A percentile compares a stretch with the other conserved stretches of the same genome.
Conservation (phyloP, 2,329 filamentous ascomycete genomes). For the Fusarium sp. region DNA sequence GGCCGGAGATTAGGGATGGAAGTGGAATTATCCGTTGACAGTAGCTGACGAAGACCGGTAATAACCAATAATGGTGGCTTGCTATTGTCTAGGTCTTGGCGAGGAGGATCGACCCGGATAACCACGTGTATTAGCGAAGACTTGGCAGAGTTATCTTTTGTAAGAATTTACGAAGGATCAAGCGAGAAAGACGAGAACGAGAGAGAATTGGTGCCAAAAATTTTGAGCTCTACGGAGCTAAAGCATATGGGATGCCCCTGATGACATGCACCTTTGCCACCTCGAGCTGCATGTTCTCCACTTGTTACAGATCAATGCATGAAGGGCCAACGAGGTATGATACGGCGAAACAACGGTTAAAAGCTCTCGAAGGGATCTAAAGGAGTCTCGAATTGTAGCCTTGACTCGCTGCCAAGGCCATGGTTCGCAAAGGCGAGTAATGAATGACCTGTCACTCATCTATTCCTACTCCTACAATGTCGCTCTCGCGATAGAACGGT, state of each 20-base stretch:
- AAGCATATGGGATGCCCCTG: not conserved
- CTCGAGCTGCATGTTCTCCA: not conserved
- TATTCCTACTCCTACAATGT: not conserved
- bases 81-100: not conserved
- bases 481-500: not conserved
- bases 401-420: not conserved
- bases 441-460: not conserved
- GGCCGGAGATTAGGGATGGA: slow-evolving; percentile 23
- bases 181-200: not conserved
- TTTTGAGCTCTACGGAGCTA: not conserved
- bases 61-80: not conserved
- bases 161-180: not conserved
- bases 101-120: not conserved
- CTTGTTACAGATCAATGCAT: not conserved
- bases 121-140: not conserved
- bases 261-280: not conserved
- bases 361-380: not conserved
- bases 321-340: not conserved
- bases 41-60: not conserved
- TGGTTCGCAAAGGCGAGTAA: not conserved
- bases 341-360: not conserved
- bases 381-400: not conserved
- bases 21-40: not conserved
- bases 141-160: not conserved
- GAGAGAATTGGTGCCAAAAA: not conserved